Evolutionary conservation across 306 rosid genomes (phyloP).

Genomic region (Fragaria iinumae): DNA sequence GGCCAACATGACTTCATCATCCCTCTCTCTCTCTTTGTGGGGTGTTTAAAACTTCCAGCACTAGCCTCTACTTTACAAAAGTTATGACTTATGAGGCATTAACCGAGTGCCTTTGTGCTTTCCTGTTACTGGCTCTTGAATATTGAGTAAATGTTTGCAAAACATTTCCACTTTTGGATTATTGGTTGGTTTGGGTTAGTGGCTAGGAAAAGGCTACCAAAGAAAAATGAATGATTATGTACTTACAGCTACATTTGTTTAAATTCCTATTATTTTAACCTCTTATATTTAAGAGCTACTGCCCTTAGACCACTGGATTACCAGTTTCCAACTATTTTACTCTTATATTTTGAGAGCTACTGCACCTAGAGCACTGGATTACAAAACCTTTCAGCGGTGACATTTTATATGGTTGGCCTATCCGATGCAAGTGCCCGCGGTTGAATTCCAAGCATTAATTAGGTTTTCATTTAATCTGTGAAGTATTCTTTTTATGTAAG

Average conservation of each 20-base stretch:
- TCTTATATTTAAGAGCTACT: background rate
- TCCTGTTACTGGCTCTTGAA: background rate
- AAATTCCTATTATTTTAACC: background rate
- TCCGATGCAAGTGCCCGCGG: background rate
- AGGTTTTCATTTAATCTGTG: background rate
- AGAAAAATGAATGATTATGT: background rate
- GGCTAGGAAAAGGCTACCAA: background rate
- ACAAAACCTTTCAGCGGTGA: background rate
- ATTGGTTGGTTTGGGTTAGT: background rate
- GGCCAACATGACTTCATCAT: background rate
- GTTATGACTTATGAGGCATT: background rate
- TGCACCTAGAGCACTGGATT: background rate
- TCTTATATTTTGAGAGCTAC: background rate
- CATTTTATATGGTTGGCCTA: background rate
- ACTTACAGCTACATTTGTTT: background rate
- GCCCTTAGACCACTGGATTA: background rate
- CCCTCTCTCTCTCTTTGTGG: background rate
- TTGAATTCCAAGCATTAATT: background rate
- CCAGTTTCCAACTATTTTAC: background rate
- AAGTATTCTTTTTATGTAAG: background rate
- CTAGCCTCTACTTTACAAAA: background rate
- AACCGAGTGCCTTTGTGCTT: background rate
- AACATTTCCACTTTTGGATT: background rate
- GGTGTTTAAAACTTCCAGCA: background rate
- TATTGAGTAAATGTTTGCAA: background rate